phyloP scores from a whole-genome alignment of 1,284 basidiomycete genomes.

The Cryptococcus sp. region DNA sequence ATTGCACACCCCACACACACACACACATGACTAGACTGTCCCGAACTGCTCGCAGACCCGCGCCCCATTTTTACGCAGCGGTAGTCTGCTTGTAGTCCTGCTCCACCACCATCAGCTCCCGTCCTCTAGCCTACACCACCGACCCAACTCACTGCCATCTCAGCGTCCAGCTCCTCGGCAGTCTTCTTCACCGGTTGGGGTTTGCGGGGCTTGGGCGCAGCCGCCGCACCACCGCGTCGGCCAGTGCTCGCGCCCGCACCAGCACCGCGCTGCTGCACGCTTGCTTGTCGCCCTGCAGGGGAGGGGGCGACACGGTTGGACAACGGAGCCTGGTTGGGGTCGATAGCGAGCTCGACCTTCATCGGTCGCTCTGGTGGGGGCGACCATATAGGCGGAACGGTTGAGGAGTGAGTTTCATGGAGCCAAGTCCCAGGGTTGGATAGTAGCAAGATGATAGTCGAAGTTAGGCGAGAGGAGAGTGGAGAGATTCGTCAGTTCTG shows the following conservation, averaged over 20 bases:
- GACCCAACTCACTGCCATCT: constrained; percentile 64
- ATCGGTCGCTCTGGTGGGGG: constrained; percentile 78
- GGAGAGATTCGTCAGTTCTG: constrained; percentile 4
- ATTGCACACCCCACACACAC: neutral
- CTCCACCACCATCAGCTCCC: neutral
- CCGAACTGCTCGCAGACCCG: neutral
- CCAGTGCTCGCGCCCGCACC: constrained; percentile 9
- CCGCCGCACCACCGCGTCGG: constrained; percentile 55
- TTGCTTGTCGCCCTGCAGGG: constrained; percentile 46
- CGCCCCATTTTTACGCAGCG: constrained; percentile 11
- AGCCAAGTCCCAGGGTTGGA: neutral
- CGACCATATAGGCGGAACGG: neutral
- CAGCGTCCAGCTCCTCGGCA: constrained; percentile 59
- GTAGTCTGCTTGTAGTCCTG: constrained; percentile 39
- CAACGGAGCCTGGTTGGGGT: constrained; percentile 68
- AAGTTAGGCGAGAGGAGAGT: neutral
- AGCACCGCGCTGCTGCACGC: constrained; percentile 36
- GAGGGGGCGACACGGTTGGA: constrained; percentile 56
- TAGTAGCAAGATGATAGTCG: neutral
- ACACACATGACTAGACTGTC: neutral
- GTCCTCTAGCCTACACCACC: neutral
- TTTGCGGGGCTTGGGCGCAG: constrained; percentile 36
- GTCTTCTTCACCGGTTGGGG: constrained; percentile 55
- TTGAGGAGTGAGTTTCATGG: neutral
- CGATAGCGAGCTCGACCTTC: constrained; percentile 96